These are phyloP conservation scores for Balansia obtecta DNA, from an alignment of 2,329 filamentous ascomycete species.

Conservation along the genomic window DNA sequence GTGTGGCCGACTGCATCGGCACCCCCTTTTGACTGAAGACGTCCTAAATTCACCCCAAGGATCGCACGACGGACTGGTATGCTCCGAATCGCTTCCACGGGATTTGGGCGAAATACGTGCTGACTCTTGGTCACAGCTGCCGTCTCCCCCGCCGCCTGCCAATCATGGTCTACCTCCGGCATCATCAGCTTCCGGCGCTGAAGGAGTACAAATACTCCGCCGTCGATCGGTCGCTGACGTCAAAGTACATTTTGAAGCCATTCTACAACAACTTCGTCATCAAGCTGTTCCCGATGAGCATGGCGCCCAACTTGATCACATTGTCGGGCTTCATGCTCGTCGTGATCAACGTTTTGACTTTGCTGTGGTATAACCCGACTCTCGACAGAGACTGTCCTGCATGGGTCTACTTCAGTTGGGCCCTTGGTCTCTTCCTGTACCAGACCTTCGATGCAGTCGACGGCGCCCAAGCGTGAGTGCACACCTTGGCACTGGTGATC, in stretches of 20 bases:
- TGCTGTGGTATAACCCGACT: constrained; percentile 93
- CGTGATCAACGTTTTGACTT: constrained; percentile 74
- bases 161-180: constrained; percentile 86
- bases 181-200: constrained; percentile 76
- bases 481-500: neutral
- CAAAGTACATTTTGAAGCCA: constrained; percentile 89
- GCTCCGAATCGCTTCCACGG: neutral
- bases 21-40: neutral
- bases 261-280: constrained; percentile 96
- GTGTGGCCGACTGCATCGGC: neutral
- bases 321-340: constrained; percentile 85
- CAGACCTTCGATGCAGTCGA: constrained; percentile 98
- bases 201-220: constrained; percentile 91
- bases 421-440: constrained; percentile 81
- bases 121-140: neutral
- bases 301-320: constrained; percentile 85
- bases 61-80: neutral
- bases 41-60: neutral
- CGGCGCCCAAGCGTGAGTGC: constrained; percentile 73
- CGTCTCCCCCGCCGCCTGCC: neutral
- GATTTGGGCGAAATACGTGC: neutral
- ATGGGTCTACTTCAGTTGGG: constrained; percentile 94
- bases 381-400: constrained; percentile 84
- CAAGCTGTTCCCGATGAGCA: constrained; percentile 85
- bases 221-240: constrained; percentile 81